These are phyloP conservation scores for Harringtonia aguacate DNA, from an alignment of 2,329 filamentous ascomycete genomes.

Conservation along the genomic window DNA sequence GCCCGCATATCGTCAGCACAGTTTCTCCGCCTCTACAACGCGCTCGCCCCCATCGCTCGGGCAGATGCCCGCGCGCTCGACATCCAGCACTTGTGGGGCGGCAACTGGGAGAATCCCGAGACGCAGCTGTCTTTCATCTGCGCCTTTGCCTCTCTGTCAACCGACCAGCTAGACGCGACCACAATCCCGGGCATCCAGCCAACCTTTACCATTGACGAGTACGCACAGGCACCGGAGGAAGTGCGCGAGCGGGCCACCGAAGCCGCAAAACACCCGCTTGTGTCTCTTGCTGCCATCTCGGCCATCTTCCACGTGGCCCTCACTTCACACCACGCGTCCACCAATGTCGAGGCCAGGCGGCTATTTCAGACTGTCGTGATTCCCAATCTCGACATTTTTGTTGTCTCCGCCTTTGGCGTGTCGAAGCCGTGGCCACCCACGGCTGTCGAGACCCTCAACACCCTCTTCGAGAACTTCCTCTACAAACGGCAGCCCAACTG, in stretches of 20 bases:
- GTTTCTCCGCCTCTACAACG: constrained; percentile 72
- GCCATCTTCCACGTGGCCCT: constrained; percentile 56
- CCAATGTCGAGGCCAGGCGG: constrained; percentile 52
- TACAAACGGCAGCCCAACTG: constrained; percentile 67
- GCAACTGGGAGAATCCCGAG: constrained; percentile 74
- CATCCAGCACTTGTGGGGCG: constrained; percentile 84
- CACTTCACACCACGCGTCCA: constrained; percentile 48
- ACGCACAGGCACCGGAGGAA: constrained; percentile 35
- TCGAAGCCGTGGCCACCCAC: constrained; percentile 67
- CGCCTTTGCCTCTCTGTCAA: constrained; percentile 67
- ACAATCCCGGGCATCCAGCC: constrained; percentile 73
- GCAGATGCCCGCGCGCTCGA: constrained; percentile 56
- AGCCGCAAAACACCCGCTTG: constrained; percentile 75
- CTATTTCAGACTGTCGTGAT: constrained; percentile 58
- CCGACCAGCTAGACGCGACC: constrained; percentile 69
- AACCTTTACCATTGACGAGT: constrained; percentile 58
- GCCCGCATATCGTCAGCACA: constrained; percentile 68
- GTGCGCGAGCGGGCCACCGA: constrained; percentile 41
- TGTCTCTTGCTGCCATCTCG: constrained; percentile 75
- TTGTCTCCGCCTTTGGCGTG: constrained; percentile 67
- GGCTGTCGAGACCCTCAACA: constrained; percentile 64
- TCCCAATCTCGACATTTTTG: constrained; percentile 67
- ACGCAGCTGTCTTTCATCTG: constrained; percentile 91
- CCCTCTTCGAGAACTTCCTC: constrained; percentile 75
- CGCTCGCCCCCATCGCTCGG: constrained; percentile 61